Evolutionary conservation across 2,329 filamentous ascomycete genomes (phyloP).

Genomic region (Fusarium sp.): DNA sequence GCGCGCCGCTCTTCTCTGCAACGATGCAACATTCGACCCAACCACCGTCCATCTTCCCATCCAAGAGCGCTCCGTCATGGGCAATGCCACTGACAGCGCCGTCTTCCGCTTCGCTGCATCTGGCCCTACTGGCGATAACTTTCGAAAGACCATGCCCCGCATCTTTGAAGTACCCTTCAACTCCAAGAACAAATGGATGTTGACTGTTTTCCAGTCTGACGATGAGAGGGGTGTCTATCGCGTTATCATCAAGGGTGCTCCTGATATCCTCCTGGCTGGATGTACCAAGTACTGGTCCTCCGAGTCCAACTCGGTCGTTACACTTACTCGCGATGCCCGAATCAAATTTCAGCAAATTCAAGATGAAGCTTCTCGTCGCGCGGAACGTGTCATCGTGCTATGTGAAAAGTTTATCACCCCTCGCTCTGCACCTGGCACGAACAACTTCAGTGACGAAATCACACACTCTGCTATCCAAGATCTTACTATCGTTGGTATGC

Average conservation of each 20-base stretch:
- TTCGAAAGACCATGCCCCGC: constrained; percentile 39
- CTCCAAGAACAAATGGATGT: constrained; percentile 64
- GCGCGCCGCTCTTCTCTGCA: constrained; percentile 51
- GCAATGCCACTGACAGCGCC: constrained; percentile 59
- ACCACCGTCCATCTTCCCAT: constrained; percentile 53
- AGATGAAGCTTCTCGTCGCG: constrained; percentile 56
- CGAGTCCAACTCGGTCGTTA: constrained; percentile 49
- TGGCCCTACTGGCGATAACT: constrained; percentile 35
- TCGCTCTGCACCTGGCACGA: constrained; percentile 52
- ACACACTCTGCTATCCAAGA: constrained; percentile 54
- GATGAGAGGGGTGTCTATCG: constrained; percentile 50
- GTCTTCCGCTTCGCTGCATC: constrained; percentile 56
- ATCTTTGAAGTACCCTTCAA: constrained; percentile 62
- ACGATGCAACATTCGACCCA: constrained; percentile 58
- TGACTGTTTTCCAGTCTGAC: constrained; percentile 54
- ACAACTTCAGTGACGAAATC: constrained; percentile 64
- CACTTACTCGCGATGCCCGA: constrained; percentile 52
- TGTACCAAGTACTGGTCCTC: constrained; percentile 54
- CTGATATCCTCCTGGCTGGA: constrained; percentile 60
- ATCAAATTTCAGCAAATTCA: constrained; percentile 54
- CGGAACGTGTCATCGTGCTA: constrained; percentile 59
- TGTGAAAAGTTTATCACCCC: constrained; percentile 55
- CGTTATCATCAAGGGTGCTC: constrained; percentile 66
- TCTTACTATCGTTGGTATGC: constrained; percentile 63
- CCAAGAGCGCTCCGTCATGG: constrained; percentile 52